Conservation (phyloP, 1,284 basidiomycete species). For the Prillingera fragicola region DNA sequence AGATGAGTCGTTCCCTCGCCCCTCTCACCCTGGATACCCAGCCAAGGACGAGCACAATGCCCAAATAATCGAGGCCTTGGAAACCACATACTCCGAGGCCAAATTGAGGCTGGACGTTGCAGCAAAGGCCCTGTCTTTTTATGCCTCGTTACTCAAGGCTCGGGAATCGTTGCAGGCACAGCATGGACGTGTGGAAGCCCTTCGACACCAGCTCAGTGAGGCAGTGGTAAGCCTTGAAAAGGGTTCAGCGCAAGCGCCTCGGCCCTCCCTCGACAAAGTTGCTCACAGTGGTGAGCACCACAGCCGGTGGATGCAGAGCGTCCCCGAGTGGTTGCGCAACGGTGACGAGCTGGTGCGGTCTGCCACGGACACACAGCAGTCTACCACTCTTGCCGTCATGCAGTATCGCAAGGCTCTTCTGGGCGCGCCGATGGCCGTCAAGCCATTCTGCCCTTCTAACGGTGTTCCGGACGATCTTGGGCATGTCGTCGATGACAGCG, state of each 20-base stretch:
- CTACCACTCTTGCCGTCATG: constrained; percentile 17
- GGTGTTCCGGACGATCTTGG: constrained; percentile 15
- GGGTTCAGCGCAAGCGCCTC: constrained; percentile 1
- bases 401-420: constrained; percentile 15
- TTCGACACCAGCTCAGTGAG: constrained; percentile 7
- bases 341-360: constrained; percentile 6
- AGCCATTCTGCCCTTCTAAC: constrained; percentile 3
- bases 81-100: constrained; percentile 8
- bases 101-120: constrained; percentile 9
- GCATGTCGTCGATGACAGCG: constrained; percentile 9
- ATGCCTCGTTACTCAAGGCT: constrained; percentile 17
- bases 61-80: constrained; percentile 11
- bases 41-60: constrained; percentile 23
- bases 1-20: constrained; percentile 22
- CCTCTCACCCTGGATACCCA: constrained; percentile 27
- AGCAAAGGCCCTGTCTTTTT: constrained; percentile 24
- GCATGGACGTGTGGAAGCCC: constrained; percentile 2
- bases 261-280: constrained; percentile 12
- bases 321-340: constrained; percentile 9
- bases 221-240: constrained; percentile 4
- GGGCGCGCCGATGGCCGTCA: constrained; percentile 9
- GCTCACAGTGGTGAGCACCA: constrained; percentile 4
- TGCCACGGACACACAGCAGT: constrained; percentile 9
- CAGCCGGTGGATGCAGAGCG: constrained; percentile 11
- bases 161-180: constrained; percentile 11